Evolutionary conservation across 768 basidiomycete species (phyloP).

Genomic region (Termitomyces sp.): DNA sequence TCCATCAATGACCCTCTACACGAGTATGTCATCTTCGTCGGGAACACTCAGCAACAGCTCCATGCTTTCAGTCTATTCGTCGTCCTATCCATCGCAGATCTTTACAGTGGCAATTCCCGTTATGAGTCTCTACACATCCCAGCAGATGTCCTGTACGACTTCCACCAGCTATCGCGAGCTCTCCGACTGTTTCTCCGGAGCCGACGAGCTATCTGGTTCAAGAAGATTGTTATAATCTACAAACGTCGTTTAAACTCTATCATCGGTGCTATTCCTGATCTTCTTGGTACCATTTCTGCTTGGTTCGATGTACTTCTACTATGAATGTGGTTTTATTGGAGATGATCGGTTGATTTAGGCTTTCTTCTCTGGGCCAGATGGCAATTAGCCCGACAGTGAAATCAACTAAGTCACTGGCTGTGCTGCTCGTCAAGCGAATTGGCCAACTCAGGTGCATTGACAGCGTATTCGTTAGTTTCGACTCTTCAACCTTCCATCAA

Average conservation of each 20-base stretch:
- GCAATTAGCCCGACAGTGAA: constrained; percentile 49
- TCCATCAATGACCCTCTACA: neutral
- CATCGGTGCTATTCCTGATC: constrained; percentile 28
- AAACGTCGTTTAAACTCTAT: constrained; percentile 36
- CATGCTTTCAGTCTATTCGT: neutral
- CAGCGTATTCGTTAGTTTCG: constrained; percentile 35
- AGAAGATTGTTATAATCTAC: constrained; percentile 26
- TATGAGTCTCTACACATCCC: neutral
- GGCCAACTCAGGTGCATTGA: constrained; percentile 64
- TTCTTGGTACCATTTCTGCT: constrained; percentile 14
- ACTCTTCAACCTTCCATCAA: neutral
- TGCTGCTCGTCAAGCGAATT: constrained; percentile 55
- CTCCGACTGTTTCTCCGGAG: neutral
- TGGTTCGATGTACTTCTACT: constrained; percentile 1
- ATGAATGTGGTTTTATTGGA: neutral
- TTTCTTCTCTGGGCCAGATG: constrained; percentile 39
- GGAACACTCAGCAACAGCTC: neutral
- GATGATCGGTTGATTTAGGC: constrained; percentile 23
- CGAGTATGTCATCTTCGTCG: neutral
- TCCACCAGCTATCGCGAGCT: neutral
- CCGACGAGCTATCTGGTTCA: constrained; percentile 13
- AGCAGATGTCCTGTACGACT: neutral
- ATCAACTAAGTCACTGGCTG: constrained; percentile 64
- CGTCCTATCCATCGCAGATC: neutral
- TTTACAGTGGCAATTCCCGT: neutral